A percentile compares a stretch with the other conserved stretches of the same genome.
These are phyloP conservation scores for Trypanosoma rangeli DNA, from an alignment of 208 protist species.

Conservation along the genomic window DNA sequence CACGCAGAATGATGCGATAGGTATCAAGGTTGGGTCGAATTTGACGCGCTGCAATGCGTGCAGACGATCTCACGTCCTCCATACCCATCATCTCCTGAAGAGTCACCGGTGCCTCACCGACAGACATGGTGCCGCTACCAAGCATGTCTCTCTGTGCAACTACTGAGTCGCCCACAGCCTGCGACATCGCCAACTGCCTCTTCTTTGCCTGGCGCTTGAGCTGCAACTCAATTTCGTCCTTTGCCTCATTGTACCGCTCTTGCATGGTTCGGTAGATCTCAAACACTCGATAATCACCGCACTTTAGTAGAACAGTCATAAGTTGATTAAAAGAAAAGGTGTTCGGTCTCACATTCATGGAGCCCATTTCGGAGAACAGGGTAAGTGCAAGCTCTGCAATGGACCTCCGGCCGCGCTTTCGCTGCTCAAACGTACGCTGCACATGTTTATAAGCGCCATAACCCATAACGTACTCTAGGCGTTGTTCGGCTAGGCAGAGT, in stretches of 20 bases:
- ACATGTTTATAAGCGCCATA: conserved; percentile 38
- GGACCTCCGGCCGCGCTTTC: conserved; percentile 41
- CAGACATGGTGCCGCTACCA: neutral
- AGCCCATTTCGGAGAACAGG: conserved; percentile 81
- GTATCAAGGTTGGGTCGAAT: conserved; percentile 74
- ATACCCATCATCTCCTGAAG: conserved; percentile 59
- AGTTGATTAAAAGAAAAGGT: conserved; percentile 90
- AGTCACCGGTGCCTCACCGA: conserved; percentile 2
- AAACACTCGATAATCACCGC: conserved; percentile 74
- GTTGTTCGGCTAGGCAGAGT: conserved; percentile 71
- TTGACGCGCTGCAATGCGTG: conserved; percentile 51
- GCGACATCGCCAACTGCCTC: neutral
- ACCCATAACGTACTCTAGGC: conserved; percentile 80
- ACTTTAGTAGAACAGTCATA: conserved; percentile 57
- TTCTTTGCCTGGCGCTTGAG: conserved; percentile 10
- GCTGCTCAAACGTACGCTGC: conserved; percentile 61
- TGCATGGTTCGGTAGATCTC: conserved; percentile 46
- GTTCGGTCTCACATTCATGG: conserved; percentile 69
- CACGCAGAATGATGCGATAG: conserved; percentile 65
- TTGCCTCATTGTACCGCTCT: neutral
- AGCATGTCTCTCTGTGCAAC: neutral
- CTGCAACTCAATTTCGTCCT: conserved; percentile 11
- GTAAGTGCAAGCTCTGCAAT: conserved; percentile 74
- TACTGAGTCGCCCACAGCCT: neutral
- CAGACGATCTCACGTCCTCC: conserved; percentile 42